These are phyloP conservation scores for Geosmithia putterillii DNA, from an alignment of 2,329 filamentous ascomycete species.

Conservation along the genomic window DNA sequence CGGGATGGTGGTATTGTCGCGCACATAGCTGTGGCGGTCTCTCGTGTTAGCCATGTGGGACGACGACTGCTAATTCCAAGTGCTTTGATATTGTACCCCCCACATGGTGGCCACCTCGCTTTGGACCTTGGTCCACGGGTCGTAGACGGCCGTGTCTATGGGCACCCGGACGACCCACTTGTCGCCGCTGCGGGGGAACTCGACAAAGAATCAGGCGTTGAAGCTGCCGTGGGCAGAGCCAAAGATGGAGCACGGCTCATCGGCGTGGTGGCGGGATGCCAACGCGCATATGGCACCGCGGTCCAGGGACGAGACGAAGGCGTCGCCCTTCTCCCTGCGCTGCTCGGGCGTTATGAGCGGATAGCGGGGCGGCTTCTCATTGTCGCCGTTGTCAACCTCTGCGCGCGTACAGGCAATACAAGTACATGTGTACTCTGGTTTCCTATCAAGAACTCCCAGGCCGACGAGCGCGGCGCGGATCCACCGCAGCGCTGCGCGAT, in stretches of 20 bases:
- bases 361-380: not conserved
- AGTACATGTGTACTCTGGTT: too few species aligned
- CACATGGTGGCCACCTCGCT: slow-evolving; percentile 6
- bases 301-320: not conserved
- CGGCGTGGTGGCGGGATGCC: not conserved
- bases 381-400: too few species aligned
- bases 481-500: too few species aligned
- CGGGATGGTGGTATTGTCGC: too few species aligned
- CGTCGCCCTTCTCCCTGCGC: not conserved
- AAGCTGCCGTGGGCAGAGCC: slow-evolving; percentile 4
- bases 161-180: slow-evolving; percentile 7
- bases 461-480: too few species aligned
- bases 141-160: slow-evolving; percentile 5
- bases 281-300: not conserved
- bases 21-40: too few species aligned
- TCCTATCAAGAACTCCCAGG: too few species aligned
- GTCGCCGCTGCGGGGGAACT: slow-evolving; percentile 2
- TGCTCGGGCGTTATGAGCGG: not conserved
- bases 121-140: slow-evolving; percentile 6
- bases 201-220: slow-evolving; percentile 8
- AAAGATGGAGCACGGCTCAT: not conserved
- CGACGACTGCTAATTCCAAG: too few species aligned
- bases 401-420: too few species aligned
- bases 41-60: too few species aligned
- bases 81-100: too few species aligned